These are phyloP conservation scores for Globisporangium paroecandrum DNA, from an alignment of 352 stramenopile genomes.

Conservation along the genomic window DNA sequence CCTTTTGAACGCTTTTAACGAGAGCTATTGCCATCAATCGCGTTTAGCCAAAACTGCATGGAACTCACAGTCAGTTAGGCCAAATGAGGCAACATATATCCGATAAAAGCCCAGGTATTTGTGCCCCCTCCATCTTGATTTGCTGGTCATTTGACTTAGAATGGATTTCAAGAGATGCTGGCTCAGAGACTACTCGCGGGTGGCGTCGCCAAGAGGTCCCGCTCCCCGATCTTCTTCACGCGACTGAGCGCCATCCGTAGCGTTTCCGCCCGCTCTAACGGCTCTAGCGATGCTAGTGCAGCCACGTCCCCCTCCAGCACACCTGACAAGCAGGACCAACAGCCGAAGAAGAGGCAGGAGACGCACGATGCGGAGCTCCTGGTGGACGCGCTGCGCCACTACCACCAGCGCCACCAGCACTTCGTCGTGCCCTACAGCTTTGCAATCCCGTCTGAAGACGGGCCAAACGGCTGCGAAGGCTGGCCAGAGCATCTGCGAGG, in stretches of 20 bases:
- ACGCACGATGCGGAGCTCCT: not conserved
- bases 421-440: slow-evolving; percentile 45
- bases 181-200: not conserved
- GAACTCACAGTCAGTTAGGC: too few relatives aligned
- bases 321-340: not conserved
- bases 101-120: not conserved
- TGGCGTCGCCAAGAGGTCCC: not conserved
- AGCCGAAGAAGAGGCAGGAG: not conserved
- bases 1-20: too few relatives aligned
- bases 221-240: not conserved
- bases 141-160: not conserved
- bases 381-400: slow-evolving; percentile 29
- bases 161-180: not conserved
- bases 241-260: not conserved
- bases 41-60: too few relatives aligned
- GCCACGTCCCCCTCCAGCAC: too few relatives aligned
- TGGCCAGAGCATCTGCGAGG: slow-evolving; percentile 42
- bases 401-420: slow-evolving; percentile 35
- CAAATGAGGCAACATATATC: too few relatives aligned
- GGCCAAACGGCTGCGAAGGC: not conserved
- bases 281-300: not conserved
- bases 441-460: slow-evolving; percentile 20
- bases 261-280: not conserved
- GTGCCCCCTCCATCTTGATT: not conserved
- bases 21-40: too few relatives aligned